A percentile compares a stretch with the other conserved stretches of the same genome.
These are phyloP conservation scores for Terana coerulea DNA, from an alignment of 768 basidiomycete genomes.

Conservation along the genomic window DNA sequence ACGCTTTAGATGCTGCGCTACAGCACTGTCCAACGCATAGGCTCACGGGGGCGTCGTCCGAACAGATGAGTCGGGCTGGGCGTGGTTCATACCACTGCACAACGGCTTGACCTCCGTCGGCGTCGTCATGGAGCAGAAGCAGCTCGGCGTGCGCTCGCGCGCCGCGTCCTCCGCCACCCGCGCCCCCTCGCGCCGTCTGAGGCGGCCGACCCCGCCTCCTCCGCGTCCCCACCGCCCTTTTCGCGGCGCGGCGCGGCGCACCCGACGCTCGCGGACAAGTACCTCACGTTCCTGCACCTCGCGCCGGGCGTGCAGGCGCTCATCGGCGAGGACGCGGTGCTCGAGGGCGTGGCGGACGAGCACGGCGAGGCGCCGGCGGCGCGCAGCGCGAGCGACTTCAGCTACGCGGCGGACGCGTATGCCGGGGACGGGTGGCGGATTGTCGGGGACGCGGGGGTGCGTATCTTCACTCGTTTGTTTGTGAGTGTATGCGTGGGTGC, in stretches of 20 bases:
- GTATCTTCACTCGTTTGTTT: constrained; percentile 13
- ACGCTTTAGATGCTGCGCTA: too few relatives aligned
- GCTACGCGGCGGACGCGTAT: constrained; percentile 31
- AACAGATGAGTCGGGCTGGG: constrained; percentile 51
- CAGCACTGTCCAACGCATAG: not conserved
- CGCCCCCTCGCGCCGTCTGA: not conserved
- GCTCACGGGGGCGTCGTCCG: not conserved
- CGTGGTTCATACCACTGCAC: constrained; percentile 55
- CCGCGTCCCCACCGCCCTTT: not conserved
- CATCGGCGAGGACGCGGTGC: constrained; percentile 26
- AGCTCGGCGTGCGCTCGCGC: constrained; percentile 26
- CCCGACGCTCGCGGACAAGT: constrained; percentile 23
- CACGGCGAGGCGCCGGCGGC: constrained; percentile 19
- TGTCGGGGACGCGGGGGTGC: constrained; percentile 35
- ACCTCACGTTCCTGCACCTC: constrained; percentile 29
- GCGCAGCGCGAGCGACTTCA: constrained; percentile 34
- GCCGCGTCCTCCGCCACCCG: constrained; percentile 17
- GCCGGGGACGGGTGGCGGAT: constrained; percentile 32
- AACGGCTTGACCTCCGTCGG: constrained; percentile 49
- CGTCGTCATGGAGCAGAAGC: constrained; percentile 42
- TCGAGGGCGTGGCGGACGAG: constrained; percentile 20
- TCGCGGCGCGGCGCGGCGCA: constrained; percentile 9
- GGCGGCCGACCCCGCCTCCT: not conserved
- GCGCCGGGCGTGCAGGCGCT: constrained; percentile 29
- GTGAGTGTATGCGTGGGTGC: not conserved